Conservation (phyloP, 2,329 filamentous ascomycete species). For the Penicillium sp. region DNA sequence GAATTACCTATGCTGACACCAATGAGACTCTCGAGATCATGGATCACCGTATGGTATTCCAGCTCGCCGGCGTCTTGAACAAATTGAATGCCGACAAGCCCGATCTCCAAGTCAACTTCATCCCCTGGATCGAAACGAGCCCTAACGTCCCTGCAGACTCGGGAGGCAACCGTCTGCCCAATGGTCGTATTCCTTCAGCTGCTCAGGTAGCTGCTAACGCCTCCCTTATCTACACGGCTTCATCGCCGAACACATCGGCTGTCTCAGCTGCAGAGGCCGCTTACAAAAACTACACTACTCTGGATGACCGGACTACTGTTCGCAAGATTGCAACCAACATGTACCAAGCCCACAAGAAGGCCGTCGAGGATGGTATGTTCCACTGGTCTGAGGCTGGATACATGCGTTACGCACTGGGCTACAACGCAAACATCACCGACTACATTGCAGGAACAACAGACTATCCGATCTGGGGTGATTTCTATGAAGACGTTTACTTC, state of each 20-base stretch:
- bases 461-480: conserved; percentile 46
- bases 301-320: conserved; percentile 23
- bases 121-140: conserved; percentile 39
- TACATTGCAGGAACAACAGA: conserved; percentile 44
- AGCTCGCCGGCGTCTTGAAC: conserved; percentile 42
- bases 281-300: conserved; percentile 33
- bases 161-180: conserved; percentile 44
- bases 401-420: conserved; percentile 54
- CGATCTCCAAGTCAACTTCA: conserved; percentile 40
- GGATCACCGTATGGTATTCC: conserved; percentile 44
- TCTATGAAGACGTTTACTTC: conserved; percentile 59
- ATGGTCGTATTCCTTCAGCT: conserved; percentile 51
- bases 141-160: conserved; percentile 52
- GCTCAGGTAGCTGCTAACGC: conserved; percentile 46
- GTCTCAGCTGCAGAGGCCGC: conserved; percentile 38
- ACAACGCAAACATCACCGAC: conserved; percentile 53
- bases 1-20: conserved; percentile 38
- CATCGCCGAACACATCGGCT: conserved; percentile 33
- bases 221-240: conserved; percentile 34
- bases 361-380: conserved; percentile 53
- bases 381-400: conserved; percentile 62
- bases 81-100: conserved; percentile 35
- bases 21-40: conserved; percentile 42
- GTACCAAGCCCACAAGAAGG: conserved; percentile 52
- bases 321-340: conserved; percentile 29